Evolutionary conservation across 352 stramenopile species (phyloP), one percentile per base, ranked within the genome.

Genomic region (Phytophthora europaea): DNA sequence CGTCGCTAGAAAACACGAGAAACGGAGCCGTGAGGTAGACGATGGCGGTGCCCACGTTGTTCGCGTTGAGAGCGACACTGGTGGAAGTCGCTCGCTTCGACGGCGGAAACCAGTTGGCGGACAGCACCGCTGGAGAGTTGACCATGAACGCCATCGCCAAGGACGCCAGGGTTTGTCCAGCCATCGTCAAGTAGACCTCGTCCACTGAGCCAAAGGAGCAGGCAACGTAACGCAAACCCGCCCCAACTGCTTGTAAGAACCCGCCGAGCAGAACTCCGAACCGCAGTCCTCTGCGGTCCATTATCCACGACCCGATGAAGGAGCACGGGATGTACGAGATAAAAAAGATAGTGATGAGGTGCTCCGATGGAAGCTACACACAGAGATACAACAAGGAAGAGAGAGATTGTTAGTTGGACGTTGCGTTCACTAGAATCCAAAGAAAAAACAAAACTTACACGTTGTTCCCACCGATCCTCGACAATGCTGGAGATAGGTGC

Each of bases 111-210:
- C 87, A 94, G 52, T 92, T 90, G 7, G 86, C 83, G 0, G 84
- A 92, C 4, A 94, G 67, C 33, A 94, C 83, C 0, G 86, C 78
- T 0, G 86, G 83, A 5, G 86, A 93, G 61, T 93, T 93, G 3
- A 93, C 84, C 86, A 93, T 93, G 70, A 93, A 93, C 28, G 86
- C 81, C 84, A 91, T 92, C 0, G 86, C 86, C 13, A 90, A 66
- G 0, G 86, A 89, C 23, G 84, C 84, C 3, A 94, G 33, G 26
- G 83, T 70, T 61, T 94, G 86, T 7, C 86, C 86, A 0, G 87
- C 4, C 15, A 92, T 48, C 4, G 83, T 89, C 33, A 87, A 36
- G 18, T 78, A 66, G 4, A 65, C 69, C 26, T 90, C 83, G 0
- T 70, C 52, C 0, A 38, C 33, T 4, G 58, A 33, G 12, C 51